phyloP scores from a whole-genome alignment of 352 stramenopile species.

The Phytopythium mirpurense region DNA sequence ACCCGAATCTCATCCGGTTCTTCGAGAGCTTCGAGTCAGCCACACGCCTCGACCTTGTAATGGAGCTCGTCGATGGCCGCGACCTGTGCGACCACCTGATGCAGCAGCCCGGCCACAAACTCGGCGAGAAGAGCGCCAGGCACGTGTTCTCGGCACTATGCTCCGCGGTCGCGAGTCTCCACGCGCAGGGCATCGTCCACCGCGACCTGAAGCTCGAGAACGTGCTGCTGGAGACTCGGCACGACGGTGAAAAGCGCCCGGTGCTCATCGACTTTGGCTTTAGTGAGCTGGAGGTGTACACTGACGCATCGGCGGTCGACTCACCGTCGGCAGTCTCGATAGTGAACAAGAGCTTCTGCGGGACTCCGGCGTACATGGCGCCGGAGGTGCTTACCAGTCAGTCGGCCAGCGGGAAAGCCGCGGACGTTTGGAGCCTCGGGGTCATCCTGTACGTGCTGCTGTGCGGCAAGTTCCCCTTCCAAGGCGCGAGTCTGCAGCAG shows the following conservation, averaged over 20 bases:
- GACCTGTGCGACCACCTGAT: slow-evolving; percentile 42
- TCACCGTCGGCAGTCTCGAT: too few relatives aligned
- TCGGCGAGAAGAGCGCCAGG: slow-evolving; percentile 29
- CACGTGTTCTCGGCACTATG: slow-evolving; percentile 39
- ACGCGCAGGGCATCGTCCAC: slow-evolving; percentile 53
- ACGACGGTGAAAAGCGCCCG: slow-evolving; percentile 18
- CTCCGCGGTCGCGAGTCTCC: slow-evolving; percentile 31
- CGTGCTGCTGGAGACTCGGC: slow-evolving; percentile 27
- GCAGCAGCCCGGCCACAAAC: slow-evolving; percentile 19
- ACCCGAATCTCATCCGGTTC: slow-evolving; percentile 44
- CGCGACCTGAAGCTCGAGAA: slow-evolving; percentile 80
- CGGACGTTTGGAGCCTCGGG: slow-evolving; percentile 65
- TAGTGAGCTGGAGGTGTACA: slow-evolving; percentile 45
- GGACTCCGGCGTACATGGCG: slow-evolving; percentile 76
- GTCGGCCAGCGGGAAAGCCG: slow-evolving; percentile 46
- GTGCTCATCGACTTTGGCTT: slow-evolving; percentile 74
- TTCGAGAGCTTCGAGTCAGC: slow-evolving; percentile 56
- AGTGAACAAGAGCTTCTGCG: slow-evolving; percentile 71
- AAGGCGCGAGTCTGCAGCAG: slow-evolving; percentile 29
- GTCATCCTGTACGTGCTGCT: slow-evolving; percentile 68
- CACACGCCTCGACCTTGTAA: slow-evolving; percentile 52
- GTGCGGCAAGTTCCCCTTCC: slow-evolving; percentile 55
- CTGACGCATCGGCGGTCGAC: too few relatives aligned
- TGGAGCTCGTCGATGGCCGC: slow-evolving; percentile 34
- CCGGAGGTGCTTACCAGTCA: slow-evolving; percentile 56